Percentiles rank a stretch among this genome's conserved stretches.
Evolutionary conservation across 306 rosid genomes (phyloP).

Genomic region (Hippophae rhamnoides): DNA sequence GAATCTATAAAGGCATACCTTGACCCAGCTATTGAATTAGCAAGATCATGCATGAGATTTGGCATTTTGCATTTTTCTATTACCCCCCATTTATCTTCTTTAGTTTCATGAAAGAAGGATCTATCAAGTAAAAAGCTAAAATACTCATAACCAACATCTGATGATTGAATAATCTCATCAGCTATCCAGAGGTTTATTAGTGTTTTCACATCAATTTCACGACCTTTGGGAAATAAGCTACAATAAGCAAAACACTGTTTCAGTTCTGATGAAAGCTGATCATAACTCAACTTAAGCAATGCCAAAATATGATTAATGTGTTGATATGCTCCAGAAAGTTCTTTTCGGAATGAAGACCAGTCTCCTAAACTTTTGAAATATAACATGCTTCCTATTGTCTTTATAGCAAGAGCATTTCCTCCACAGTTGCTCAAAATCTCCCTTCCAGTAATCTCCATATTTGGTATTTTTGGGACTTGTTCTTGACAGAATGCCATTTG

Average conservation of each 20-base stretch:
- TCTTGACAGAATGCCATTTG: not conserved
- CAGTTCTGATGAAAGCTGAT: slow-evolving; percentile 23
- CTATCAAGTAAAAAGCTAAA: slow-evolving; percentile 12
- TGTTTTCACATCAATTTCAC: slow-evolving; percentile 1
- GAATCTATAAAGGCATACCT: not conserved
- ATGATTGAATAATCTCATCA: slow-evolving; percentile 26
- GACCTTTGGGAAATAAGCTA: slow-evolving; percentile 28
- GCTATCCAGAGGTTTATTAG: slow-evolving; percentile 30
- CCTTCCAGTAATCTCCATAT: not conserved
- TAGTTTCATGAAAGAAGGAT: slow-evolving; percentile 28
- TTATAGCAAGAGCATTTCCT: slow-evolving; percentile 18
- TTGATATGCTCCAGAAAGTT: slow-evolving; percentile 14
- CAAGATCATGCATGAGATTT: slow-evolving; percentile 28
- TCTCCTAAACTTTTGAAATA: slow-evolving; percentile 16
- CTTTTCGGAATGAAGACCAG: slow-evolving; percentile 26
- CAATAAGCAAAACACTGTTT: slow-evolving; percentile 32
- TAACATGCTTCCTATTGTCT: slow-evolving; percentile 22
- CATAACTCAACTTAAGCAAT: slow-evolving; percentile 15
- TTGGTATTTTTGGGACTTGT: not conserved
- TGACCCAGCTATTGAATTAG: slow-evolving; percentile 7
- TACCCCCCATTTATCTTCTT: not conserved
- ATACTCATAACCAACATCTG: too few relatives aligned
- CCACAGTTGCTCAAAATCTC: too few relatives aligned
- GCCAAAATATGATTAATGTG: slow-evolving; percentile 19
- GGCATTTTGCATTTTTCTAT: slow-evolving; percentile 13